Base-by-base conservation (phyloP, 108 stramenopile species). In the Pseudonitzschia multiseries region DNA sequence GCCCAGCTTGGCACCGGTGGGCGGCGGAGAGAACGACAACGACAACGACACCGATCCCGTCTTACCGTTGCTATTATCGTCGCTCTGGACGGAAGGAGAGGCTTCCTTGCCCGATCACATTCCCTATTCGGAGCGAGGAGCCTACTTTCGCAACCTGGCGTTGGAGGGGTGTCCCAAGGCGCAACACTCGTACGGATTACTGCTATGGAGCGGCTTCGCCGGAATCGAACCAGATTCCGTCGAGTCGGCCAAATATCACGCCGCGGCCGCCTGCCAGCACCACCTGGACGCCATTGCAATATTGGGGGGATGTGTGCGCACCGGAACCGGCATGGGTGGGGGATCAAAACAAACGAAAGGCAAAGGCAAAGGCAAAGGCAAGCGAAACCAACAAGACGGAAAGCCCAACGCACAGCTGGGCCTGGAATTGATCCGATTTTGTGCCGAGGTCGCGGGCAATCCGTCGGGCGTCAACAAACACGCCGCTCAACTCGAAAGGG, bases 191-290 rank as follows among this genome's bases (percentile, higher is more conserved):
- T 33, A 73, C 32, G 76, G 72, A 26, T 48, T 77, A 15, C 53
- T 77, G 0, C 32, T 73, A 14, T 77, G 76, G 76, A 77, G 72
- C 72, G 76, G 76, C 15, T 77, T 73, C 42, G n/a, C 43, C 26
- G 71, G 18, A 21, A 54, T 44, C 14, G 36, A 18, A 53, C 8
- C 9, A n/a, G 48, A 73, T 54, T 31, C 65, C 40, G 22, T 32
- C 66, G 65, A 33, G 40, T 77, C 76, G 0, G 76, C 76, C 28
- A 44, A 43, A 21, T 77, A 43, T 29, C 76, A 77, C 66, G 71
- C 76, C 21, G 76, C 76, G 0, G 71, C 76, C 9, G 76, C 76
- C 48, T 21, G 65, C 5, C 76, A 77, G 32, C 40, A 70, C 8
- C 70, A 77, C 65, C n/a, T 77, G 8, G 76, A 77, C 27, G 76